These are phyloP conservation scores for Coemansia sp. DNA, from an alignment of 192 early-diverging fungal species.

Conservation along the genomic window DNA sequence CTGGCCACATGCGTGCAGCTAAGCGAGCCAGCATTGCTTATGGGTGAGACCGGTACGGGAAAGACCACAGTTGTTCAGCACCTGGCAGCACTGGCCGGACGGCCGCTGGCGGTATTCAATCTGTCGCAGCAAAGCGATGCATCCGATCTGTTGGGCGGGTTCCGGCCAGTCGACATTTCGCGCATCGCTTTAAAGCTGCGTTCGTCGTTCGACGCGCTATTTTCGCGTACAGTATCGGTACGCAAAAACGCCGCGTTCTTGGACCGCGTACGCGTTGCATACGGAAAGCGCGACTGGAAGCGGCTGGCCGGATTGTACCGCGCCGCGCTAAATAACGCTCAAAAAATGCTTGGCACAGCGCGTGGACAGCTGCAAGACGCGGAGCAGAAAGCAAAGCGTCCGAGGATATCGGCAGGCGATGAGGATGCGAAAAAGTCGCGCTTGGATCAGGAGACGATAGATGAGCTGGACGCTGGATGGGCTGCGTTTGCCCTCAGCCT, in stretches of 20 bases:
- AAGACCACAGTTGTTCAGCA: slow-evolving; percentile 96
- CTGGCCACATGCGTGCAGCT: slow-evolving; percentile 78
- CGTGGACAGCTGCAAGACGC: slow-evolving; percentile 16
- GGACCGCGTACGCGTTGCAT: slow-evolving; percentile 72
- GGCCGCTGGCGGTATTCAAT: slow-evolving; percentile 87
- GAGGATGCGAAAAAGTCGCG: slow-evolving; percentile 22
- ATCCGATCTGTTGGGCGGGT: slow-evolving; percentile 93
- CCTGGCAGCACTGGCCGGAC: slow-evolving; percentile 73
- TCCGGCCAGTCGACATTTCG: slow-evolving; percentile 89
- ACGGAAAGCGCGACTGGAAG: slow-evolving; percentile 79
- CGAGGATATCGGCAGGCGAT: slow-evolving; percentile 9
- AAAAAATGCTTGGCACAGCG: slow-evolving; percentile 18
- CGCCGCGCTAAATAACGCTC: slow-evolving; percentile 56
- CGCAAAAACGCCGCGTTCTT: slow-evolving; percentile 85
- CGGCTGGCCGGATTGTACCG: slow-evolving; percentile 72
- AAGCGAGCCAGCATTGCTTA: slow-evolving; percentile 82
- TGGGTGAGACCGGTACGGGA: slow-evolving; percentile 97
- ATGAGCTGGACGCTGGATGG: slow-evolving; percentile 68
- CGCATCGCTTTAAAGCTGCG: slow-evolving; percentile 76
- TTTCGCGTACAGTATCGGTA: slow-evolving; percentile 83
- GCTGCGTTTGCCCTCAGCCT: slow-evolving; percentile 64
- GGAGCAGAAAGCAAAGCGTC: slow-evolving; percentile 3
- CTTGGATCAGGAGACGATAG: slow-evolving; percentile 25
- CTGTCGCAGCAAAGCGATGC: slow-evolving; percentile 95
- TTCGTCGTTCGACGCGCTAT: slow-evolving; percentile 83